A percentile compares a stretch with the other conserved stretches of the same genome.
Evolutionary conservation across 768 basidiomycete genomes (phyloP).

Genomic region (Panellus pusillus): DNA sequence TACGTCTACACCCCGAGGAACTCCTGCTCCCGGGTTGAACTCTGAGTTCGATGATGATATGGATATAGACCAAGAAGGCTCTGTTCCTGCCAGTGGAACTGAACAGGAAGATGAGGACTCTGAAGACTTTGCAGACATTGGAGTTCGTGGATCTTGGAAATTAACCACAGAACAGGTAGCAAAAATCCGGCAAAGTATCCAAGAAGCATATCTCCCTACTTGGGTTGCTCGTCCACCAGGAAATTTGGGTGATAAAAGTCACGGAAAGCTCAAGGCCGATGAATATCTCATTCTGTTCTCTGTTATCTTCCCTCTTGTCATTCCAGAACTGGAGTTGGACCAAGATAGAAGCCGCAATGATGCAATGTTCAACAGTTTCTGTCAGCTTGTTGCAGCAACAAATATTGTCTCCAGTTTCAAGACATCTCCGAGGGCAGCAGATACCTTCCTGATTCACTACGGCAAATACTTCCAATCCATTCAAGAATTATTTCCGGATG

Average conservation of each 20-base stretch:
- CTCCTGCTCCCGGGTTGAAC: no score
- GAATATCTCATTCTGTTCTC: constrained; percentile 17
- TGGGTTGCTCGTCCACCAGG: constrained; percentile 14
- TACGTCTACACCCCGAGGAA: no score
- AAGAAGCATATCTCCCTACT: constrained; percentile 7
- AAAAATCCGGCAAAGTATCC: neutral
- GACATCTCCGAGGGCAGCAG: constrained; percentile 10
- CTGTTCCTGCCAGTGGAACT: no score
- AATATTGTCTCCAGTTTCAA: constrained; percentile 16
- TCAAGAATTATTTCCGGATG: constrained; percentile 1
- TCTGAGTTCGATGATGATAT: no score
- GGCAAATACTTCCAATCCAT: neutral
- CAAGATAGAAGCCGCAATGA: neutral
- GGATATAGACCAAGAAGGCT: no score
- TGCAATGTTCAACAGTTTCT: constrained; percentile 7
- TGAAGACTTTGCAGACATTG: no score
- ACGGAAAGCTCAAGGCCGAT: constrained; percentile 25
- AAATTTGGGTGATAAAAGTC: constrained; percentile 20
- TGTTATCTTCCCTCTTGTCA: constrained; percentile 18
- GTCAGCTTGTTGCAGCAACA: constrained; percentile 10
- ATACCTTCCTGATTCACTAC: constrained; percentile 1
- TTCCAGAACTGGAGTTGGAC: constrained; percentile 11
- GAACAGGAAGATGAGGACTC: no score
- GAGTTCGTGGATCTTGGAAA: neutral
- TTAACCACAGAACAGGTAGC: neutral